These are phyloP conservation scores for Aegilops umbellulata DNA, from an alignment of 176 grass and related monocot species.

Conservation along the genomic window DNA sequence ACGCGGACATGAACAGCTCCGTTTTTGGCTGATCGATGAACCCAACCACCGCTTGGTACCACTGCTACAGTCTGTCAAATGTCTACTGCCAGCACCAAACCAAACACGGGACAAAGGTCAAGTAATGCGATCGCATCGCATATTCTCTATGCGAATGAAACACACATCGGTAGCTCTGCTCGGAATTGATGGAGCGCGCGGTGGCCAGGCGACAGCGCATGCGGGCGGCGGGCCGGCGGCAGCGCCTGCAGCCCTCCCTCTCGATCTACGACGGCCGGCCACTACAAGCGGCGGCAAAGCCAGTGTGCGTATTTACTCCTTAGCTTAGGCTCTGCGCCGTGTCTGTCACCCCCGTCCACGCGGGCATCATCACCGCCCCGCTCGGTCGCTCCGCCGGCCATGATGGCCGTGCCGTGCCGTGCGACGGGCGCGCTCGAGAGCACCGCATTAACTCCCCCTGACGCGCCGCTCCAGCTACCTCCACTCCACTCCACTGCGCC, in stretches of 20 bases:
- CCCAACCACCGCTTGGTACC: too few species aligned
- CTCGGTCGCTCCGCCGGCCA: conserved; percentile 6
- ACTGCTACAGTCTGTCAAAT: too few species aligned
- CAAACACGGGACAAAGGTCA: not conserved
- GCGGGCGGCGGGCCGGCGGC: not conserved
- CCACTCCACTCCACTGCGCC: not conserved
- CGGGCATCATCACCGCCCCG: conserved; percentile 31
- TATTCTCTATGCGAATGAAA: not conserved
- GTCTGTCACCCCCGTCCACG: not conserved
- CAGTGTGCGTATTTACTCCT: too few species aligned
- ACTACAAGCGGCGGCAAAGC: too few species aligned
- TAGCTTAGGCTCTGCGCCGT: too few species aligned
- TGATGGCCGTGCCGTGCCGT: not conserved
- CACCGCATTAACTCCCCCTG: conserved; percentile 11
- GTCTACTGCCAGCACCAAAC: not conserved
- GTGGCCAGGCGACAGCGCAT: not conserved
- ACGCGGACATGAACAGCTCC: not conserved
- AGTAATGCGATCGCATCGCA: not conserved
- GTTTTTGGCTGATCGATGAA: not conserved
- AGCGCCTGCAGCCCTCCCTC: not conserved
- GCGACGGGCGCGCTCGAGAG: conserved; percentile 9
- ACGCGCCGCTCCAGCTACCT: not conserved
- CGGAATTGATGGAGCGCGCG: conserved; percentile 14
- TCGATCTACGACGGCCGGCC: too few species aligned
- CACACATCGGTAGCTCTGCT: too few species aligned